Conservation (phyloP, 257 asterid genomes). For the Capsicum baccatum region DNA sequence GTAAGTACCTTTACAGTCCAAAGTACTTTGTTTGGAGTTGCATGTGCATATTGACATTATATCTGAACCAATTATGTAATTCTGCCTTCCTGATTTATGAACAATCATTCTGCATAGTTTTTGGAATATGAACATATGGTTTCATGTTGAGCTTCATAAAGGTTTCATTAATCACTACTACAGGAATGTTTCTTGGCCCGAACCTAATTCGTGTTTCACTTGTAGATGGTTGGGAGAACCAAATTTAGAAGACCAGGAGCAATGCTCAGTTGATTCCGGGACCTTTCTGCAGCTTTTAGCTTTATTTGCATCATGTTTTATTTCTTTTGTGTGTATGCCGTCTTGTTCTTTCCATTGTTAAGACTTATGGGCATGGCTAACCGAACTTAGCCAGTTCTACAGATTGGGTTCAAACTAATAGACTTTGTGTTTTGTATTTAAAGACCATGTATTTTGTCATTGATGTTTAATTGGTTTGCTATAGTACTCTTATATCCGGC, state of each 20-base stretch:
- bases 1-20: conserved; percentile 2
- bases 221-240: conserved; percentile 25
- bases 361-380: not conserved
- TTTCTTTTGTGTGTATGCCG: not conserved
- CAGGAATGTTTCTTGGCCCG: not conserved
- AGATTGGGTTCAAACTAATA: not conserved
- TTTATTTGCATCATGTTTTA: conserved; percentile 11
- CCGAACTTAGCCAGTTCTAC: not conserved
- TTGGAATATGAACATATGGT: not conserved
- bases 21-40: not conserved
- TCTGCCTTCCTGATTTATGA: not conserved
- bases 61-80: not conserved
- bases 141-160: not conserved
- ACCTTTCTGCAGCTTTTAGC: conserved; percentile 18
- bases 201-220: not conserved
- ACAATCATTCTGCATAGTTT: conserved; percentile 18
- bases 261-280: conserved; percentile 16
- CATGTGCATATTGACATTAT: not conserved
- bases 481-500: conserved; percentile 12
- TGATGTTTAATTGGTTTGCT: not conserved
- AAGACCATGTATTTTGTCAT: not conserved
- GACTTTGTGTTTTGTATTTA: conserved; percentile 10
- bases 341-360: conserved; percentile 12
- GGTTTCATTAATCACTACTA: not conserved
- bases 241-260: conserved; percentile 16